phyloP scores from a whole-genome alignment of 148 eudicot genomes.

The Vaccinium macrocarpon region DNA sequence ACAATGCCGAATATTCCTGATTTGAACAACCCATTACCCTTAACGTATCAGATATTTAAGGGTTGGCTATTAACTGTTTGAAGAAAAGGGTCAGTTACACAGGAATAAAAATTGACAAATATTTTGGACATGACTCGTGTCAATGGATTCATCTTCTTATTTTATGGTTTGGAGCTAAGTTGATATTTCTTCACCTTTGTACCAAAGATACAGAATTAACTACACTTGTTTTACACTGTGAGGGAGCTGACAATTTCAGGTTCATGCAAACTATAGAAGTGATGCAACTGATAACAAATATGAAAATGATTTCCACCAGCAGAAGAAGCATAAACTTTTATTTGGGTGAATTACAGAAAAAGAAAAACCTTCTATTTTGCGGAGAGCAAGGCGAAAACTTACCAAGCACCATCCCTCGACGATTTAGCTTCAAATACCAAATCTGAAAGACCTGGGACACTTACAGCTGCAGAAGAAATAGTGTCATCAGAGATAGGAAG shows the following conservation, averaged over 20 bases:
- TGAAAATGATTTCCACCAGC: neutral
- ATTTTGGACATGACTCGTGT: neutral
- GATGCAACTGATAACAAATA: neutral
- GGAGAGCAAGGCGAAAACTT: neutral
- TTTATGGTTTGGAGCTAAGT: neutral
- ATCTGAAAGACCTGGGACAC: neutral
- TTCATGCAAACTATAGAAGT: neutral
- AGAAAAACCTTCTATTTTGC: no score
- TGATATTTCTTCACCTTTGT: no score
- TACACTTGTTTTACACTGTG: neutral
- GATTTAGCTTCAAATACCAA: slow-evolving; percentile 6
- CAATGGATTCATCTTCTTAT: neutral
- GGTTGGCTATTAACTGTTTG: neutral
- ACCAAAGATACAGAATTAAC: neutral
- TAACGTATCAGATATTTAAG: no score
- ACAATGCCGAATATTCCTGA: neutral
- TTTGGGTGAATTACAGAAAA: neutral
- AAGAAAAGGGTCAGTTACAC: neutral
- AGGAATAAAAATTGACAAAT: neutral
- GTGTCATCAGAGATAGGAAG: neutral
- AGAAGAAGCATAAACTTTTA: neutral
- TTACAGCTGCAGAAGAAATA: neutral
- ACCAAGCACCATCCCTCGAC: slow-evolving; percentile 8
- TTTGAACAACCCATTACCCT: neutral
- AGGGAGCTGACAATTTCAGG: neutral